These are phyloP conservation scores for Chrysanthemum makinoi DNA, from an alignment of 129 eudicot species.

Conservation along the genomic window DNA sequence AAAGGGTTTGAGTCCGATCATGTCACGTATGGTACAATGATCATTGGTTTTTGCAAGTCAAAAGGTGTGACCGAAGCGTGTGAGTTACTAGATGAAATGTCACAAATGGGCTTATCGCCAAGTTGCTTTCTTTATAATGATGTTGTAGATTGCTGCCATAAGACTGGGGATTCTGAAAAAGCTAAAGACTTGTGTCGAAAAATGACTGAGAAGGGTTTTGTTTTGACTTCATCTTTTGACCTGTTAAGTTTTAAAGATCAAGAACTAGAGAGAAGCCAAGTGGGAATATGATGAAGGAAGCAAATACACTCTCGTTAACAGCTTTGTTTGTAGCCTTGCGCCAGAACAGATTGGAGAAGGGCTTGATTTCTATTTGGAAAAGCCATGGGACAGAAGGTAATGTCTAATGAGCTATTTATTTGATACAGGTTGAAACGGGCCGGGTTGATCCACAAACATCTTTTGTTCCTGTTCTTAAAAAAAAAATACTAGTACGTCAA, in stretches of 20 bases:
- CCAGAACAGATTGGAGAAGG: background rate
- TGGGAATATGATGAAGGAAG: conserved; percentile 22
- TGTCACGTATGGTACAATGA: conserved; percentile 19
- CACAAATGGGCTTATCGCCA: conserved; percentile 15
- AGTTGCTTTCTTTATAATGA: background rate
- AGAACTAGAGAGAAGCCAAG: conserved; percentile 32
- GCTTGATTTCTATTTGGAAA: conserved; percentile 1
- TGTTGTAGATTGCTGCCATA: conserved; percentile 24
- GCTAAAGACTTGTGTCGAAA: conserved; percentile 26
- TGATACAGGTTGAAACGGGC: no score
- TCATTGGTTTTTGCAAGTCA: conserved; percentile 26
- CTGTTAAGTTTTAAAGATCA: conserved; percentile 21
- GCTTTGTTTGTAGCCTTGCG: conserved; percentile 6
- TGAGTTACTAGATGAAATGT: conserved; percentile 34
- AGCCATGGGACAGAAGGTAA: conserved; percentile 21
- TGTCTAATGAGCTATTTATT: background rate
- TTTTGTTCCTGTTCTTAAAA: no score
- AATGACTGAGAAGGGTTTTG: conserved; percentile 28
- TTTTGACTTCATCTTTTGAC: conserved; percentile 8
- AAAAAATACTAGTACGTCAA: no score
- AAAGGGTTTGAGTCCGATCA: conserved; percentile 24
- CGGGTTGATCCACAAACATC: no score
- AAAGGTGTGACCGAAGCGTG: conserved; percentile 21
- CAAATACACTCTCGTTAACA: conserved; percentile 14
- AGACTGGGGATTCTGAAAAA: conserved; percentile 31